A percentile compares a stretch with the other conserved stretches of the same genome.
phyloP scores from a whole-genome alignment of 169 alveolate genomes.

The Plasmodium vinckei region DNA sequence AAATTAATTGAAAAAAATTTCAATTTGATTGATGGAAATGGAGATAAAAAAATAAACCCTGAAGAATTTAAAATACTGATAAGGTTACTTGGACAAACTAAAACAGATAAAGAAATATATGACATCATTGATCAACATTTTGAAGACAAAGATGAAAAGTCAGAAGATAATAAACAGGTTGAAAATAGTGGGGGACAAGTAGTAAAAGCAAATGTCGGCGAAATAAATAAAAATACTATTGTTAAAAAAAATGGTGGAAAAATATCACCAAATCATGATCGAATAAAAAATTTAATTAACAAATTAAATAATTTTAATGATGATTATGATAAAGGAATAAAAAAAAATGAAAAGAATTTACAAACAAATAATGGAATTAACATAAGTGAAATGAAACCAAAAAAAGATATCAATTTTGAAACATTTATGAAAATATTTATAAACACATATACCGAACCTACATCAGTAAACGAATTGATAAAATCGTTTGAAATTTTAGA shows the following conservation, averaged over 20 bases:
- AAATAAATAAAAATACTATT: background rate
- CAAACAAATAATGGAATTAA: background rate
- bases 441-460: slow-evolving; percentile 57
- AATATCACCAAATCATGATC: slow-evolving; percentile 6
- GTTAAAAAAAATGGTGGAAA: slow-evolving; percentile 15
- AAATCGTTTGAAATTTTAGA: slow-evolving; percentile 72
- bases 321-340: slow-evolving; percentile 10
- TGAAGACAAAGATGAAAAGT: slow-evolving; percentile 26
- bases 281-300: slow-evolving; percentile 39
- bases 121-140: slow-evolving; percentile 36
- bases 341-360: background rate
- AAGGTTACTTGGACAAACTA: slow-evolving; percentile 72
- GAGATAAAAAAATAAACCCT: slow-evolving; percentile 38
- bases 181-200: background rate
- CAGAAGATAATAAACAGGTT: background rate
- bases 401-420: slow-evolving; percentile 68
- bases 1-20: slow-evolving; percentile 63
- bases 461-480: slow-evolving; percentile 39
- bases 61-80: slow-evolving; percentile 59
- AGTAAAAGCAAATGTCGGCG: background rate
- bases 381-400: slow-evolving; percentile 17
- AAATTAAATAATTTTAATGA: slow-evolving; percentile 18
- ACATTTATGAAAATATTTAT: slow-evolving; percentile 60
- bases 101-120: slow-evolving; percentile 53
- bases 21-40: slow-evolving; percentile 39